A percentile compares a stretch with the other conserved stretches of the same genome.
phyloP scores from a whole-genome alignment of 345 rosid genomes.

The Ricinus communis region DNA sequence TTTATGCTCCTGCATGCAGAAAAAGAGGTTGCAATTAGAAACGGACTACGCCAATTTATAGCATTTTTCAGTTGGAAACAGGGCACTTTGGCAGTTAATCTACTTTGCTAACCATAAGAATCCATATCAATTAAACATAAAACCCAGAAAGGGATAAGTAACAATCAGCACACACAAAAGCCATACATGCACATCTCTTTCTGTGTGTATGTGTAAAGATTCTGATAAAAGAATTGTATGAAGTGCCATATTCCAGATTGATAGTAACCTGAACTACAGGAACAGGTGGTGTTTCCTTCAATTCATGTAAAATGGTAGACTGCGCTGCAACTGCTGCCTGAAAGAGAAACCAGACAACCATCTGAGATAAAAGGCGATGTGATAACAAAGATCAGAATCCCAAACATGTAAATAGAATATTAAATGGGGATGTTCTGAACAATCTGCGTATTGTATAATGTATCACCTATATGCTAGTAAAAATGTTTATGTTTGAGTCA shows the following conservation, averaged over 20 bases:
- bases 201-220: not conserved
- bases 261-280: constrained; percentile 49
- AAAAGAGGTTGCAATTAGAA: not conserved
- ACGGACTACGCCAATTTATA: not conserved
- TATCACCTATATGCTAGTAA: too few species aligned
- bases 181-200: not conserved
- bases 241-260: constrained; percentile 2
- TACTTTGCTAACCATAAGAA: not conserved
- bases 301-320: constrained; percentile 50
- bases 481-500: not conserved
- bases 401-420: not conserved
- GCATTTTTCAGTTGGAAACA: not conserved
- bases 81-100: too few species aligned
- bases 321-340: constrained; percentile 92
- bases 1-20: constrained; percentile 46
- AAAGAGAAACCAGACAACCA: constrained; percentile 16
- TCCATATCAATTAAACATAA: not conserved
- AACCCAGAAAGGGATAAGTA: not conserved
- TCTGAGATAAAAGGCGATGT: not conserved
- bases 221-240: not conserved
- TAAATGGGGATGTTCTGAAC: not conserved
- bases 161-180: not conserved
- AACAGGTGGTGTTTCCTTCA: constrained; percentile 50
- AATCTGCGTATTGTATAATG: too few species aligned
- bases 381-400: not conserved